Conservation (phyloP, 192 early-diverging fungal genomes). For the Linnemannia elongata region DNA sequence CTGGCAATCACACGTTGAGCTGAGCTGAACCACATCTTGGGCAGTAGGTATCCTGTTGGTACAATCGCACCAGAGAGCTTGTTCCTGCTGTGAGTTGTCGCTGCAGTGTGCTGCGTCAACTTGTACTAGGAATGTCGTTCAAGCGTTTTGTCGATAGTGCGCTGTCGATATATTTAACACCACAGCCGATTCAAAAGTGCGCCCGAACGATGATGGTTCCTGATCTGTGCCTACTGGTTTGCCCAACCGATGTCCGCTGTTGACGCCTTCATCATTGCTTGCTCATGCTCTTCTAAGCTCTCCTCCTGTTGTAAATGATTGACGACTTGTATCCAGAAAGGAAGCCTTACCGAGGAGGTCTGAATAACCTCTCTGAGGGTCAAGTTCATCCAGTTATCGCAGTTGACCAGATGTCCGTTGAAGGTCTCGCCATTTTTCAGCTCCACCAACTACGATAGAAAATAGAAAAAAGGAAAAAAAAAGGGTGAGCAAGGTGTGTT, state of each 20-base stretch:
- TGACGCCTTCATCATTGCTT: neutral
- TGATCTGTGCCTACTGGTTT: neutral
- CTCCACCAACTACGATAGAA: conserved; percentile 81
- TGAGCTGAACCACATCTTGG: neutral
- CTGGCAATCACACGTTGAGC: neutral
- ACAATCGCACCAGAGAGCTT: no score
- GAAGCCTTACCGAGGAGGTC: conserved; percentile 79
- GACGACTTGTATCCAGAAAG: neutral
- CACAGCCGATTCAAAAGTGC: neutral
- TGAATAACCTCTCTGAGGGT: conserved; percentile 94
- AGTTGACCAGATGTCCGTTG: conserved; percentile 96
- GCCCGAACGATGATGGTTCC: neutral
- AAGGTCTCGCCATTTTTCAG: conserved; percentile 98
- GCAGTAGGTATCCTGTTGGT: neutral
- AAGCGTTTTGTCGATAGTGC: neutral
- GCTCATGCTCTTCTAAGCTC: no score
- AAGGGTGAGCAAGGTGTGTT: neutral
- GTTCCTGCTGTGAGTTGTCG: neutral
- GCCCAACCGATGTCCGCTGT: neutral
- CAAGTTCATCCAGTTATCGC: conserved; percentile 99
- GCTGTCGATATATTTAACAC: neutral
- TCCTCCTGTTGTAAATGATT: neutral
- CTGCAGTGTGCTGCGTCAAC: neutral
- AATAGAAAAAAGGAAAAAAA: conserved; percentile 1
- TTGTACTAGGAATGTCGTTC: neutral